Conservation (phyloP, 805 yeast species). For the Starmerella bacillaris region DNA sequence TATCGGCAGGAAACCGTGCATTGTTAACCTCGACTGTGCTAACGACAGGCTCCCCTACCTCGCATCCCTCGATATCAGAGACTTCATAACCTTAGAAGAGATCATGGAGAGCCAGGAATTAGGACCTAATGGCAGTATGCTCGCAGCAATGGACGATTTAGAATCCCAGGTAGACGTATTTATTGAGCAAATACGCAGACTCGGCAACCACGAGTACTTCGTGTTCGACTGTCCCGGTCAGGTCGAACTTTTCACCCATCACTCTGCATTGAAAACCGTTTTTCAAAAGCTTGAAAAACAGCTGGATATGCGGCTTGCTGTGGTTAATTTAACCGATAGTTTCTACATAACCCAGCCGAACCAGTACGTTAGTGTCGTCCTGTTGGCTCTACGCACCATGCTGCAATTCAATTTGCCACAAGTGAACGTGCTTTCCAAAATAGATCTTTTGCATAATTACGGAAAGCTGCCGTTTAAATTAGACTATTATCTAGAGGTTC, state of each 20-base stretch:
- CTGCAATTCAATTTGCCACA: slow-evolving; percentile 84
- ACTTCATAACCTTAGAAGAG: slow-evolving; percentile 56
- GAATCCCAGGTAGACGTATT: slow-evolving; percentile 44
- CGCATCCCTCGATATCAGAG: slow-evolving; percentile 61
- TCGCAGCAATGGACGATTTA: slow-evolving; percentile 61
- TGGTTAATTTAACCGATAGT: slow-evolving; percentile 73
- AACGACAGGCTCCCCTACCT: slow-evolving; percentile 56
- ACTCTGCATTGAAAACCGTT: slow-evolving; percentile 49
- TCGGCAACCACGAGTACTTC: slow-evolving; percentile 45
- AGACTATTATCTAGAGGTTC: slow-evolving; percentile 82
- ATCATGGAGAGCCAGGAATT: slow-evolving; percentile 52
- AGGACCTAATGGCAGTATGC: slow-evolving; percentile 84
- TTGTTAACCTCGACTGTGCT: slow-evolving; percentile 85
- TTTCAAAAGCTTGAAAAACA: slow-evolving; percentile 47
- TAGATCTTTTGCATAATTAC: slow-evolving; percentile 59
- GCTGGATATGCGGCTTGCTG: slow-evolving; percentile 45
- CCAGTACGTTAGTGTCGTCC: slow-evolving; percentile 64
- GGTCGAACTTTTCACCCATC: slow-evolving; percentile 85
- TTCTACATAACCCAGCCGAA: slow-evolving; percentile 70
- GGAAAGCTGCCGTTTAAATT: slow-evolving; percentile 63
- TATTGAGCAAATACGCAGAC: slow-evolving; percentile 35
- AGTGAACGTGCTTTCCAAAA: slow-evolving; percentile 77
- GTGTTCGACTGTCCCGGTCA: slow-evolving; percentile 83
- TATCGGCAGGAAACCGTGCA: slow-evolving; percentile 74
- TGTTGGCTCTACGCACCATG: slow-evolving; percentile 79